Evolutionary conservation across 1,284 basidiomycete species (phyloP).

Genomic region (Moesziomyces aphidis): DNA sequence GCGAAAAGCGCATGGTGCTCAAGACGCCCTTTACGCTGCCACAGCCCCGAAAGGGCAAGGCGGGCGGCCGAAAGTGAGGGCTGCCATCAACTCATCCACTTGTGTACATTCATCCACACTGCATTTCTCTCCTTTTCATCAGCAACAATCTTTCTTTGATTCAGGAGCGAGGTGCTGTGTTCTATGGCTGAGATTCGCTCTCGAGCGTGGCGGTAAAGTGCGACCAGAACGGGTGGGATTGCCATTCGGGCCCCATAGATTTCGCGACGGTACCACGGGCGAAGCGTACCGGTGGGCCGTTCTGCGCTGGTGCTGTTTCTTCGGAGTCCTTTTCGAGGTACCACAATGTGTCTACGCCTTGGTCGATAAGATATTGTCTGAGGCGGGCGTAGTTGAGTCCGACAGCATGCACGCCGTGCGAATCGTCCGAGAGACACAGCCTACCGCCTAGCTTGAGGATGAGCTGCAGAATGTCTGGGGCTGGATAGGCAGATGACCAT

Average conservation of each 20-base stretch:
- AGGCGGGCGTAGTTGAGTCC: constrained; percentile 84
- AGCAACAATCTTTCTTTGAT: not conserved
- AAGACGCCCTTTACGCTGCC: constrained; percentile 50
- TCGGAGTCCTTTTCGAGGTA: constrained; percentile 69
- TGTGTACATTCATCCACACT: constrained; percentile 5
- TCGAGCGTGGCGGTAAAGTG: constrained; percentile 14
- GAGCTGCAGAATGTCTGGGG: constrained; percentile 78
- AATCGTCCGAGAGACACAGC: constrained; percentile 92
- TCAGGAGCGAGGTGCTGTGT: not conserved
- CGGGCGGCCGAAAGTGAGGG: constrained; percentile 32
- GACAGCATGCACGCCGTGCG: constrained; percentile 88
- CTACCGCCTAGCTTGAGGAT: constrained; percentile 78
- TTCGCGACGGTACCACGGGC: constrained; percentile 35
- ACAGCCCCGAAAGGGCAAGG: constrained; percentile 45
- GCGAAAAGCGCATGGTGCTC: constrained; percentile 52
- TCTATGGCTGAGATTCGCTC: constrained; percentile 1
- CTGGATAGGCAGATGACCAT: constrained; percentile 87
- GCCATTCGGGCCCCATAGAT: constrained; percentile 31
- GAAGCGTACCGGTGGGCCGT: constrained; percentile 13
- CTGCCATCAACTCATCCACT: not conserved
- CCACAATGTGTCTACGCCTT: constrained; percentile 80
- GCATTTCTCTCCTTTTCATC: not conserved
- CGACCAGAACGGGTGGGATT: constrained; percentile 30
- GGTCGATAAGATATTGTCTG: constrained; percentile 76
- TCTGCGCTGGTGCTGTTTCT: not conserved